Evolutionary conservation across 306 rosid species (phyloP), one percentile per base, ranked within the genome.

Genomic region (Sphenostylis stenocarpa): DNA sequence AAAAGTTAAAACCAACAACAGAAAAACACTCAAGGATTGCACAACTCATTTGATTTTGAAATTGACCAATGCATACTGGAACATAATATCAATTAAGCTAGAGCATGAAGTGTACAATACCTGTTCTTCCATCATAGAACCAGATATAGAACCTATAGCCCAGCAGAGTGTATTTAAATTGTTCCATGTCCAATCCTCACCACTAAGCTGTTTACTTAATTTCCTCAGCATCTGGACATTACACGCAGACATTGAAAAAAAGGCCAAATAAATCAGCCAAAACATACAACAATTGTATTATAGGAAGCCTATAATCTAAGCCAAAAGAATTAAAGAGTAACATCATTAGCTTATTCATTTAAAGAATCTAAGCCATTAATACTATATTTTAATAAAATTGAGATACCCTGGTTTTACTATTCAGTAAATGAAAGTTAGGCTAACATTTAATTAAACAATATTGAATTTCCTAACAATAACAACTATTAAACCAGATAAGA

Each of bases 131-230:
- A 84, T 56, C 99, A 96, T 96, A 70, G 99, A 96, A 78, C 99
- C 99, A 77, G 99, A 96, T 83, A 96, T 96, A 28, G 99, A 96
- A 43, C 99, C 99, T 72, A 96, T 96, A 63, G 99, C 99, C 99
- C 99, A 96, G 80, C 99, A 96, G 26, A 96, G 81, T 7, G 99
- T 96, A 85, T 96, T 96, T 77, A 96, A 86, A 87, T 92, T 96
- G 87, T 92, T 96, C 99, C 99, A 96, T 62, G 95, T 85, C 98
- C 99, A 96, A 84, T 96, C 98, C 87, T 96, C 99, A 5, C 99
- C 99, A 77, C 89, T 96, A 43, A 96, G 88, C 61, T 96, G 99
- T 67, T 90, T 92, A 80, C 92, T 96, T 71, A 96, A 83, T 71
- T 96, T 96, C 91, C 77, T 96, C 77, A 96, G 87, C 99, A 96